Evolutionary conservation across 108 stramenopile genomes (phyloP).

Genomic region (Chaetoceros tenuissimus): DNA sequence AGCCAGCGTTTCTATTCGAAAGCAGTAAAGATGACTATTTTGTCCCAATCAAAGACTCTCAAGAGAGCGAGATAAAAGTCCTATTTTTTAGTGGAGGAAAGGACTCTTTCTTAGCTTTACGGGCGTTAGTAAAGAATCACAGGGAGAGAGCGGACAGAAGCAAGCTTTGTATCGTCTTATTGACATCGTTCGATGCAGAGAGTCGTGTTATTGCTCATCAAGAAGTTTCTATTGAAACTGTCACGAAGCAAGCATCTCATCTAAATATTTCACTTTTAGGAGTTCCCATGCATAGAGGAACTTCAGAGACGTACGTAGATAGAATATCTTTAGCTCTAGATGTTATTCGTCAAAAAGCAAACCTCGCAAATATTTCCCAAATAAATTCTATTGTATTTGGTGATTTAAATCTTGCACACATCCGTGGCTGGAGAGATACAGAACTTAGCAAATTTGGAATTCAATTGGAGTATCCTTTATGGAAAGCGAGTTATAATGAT

Average conservation of each 20-base stretch:
- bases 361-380: conserved; percentile 7
- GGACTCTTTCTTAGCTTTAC: conserved; percentile 83
- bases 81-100: conserved; percentile 89
- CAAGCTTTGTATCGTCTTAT: conserved; percentile 55
- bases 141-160: neutral
- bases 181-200: conserved; percentile 83
- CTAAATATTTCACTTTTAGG: conserved; percentile 68
- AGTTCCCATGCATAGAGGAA: conserved; percentile 64
- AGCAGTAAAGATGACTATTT: conserved; percentile 6
- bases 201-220: conserved; percentile 82
- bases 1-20: conserved; percentile 63
- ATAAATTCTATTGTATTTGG: conserved; percentile 68
- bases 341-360: conserved; percentile 17
- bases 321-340: conserved; percentile 51
- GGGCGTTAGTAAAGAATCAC: conserved; percentile 44
- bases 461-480: conserved; percentile 62
- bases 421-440: conserved; percentile 73
- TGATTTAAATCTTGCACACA: conserved; percentile 88
- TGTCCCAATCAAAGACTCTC: conserved; percentile 1
- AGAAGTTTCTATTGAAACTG: conserved; percentile 57
- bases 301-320: conserved; percentile 51
- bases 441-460: conserved; percentile 32
- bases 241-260: conserved; percentile 64
- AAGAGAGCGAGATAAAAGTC: conserved; percentile 33
- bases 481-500: conserved; percentile 46